phyloP scores from a whole-genome alignment of 1,284 basidiomycete species.

The Malassezia japonica region DNA sequence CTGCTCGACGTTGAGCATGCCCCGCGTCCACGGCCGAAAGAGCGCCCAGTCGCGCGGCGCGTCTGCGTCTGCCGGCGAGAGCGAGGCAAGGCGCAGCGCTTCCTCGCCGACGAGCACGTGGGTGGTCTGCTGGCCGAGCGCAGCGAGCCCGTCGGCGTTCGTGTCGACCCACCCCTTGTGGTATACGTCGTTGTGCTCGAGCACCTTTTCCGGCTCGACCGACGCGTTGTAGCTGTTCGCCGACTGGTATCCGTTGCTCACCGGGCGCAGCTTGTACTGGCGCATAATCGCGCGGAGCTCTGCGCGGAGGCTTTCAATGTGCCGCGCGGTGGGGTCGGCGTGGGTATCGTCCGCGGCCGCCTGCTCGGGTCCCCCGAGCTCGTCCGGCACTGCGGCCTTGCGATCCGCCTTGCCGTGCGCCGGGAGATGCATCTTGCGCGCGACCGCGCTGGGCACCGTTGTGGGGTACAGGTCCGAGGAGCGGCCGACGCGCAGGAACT shows the following conservation, averaged over 20 bases:
- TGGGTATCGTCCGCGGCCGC: constrained; percentile 2
- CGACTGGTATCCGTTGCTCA: constrained; percentile 38
- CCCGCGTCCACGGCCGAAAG: constrained; percentile 38
- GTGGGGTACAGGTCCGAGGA: constrained; percentile 77
- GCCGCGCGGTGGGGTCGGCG: constrained; percentile 8
- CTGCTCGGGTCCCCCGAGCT: no score
- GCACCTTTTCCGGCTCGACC: constrained; percentile 30
- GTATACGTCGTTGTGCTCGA: constrained; percentile 44
- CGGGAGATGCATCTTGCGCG: constrained; percentile 46
- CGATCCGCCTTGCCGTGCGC: not conserved
- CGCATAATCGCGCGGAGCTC: constrained; percentile 47
- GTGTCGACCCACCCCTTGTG: constrained; percentile 37
- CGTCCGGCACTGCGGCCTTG: not conserved
- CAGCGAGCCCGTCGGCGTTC: constrained; percentile 15
- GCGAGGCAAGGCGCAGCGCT: constrained; percentile 33
- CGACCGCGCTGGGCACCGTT: constrained; percentile 67
- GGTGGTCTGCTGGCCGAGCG: constrained; percentile 1
- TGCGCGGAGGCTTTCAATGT: constrained; percentile 37
- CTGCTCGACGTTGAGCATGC: constrained; percentile 31
- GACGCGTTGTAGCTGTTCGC: constrained; percentile 43
- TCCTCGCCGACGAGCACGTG: constrained; percentile 37
- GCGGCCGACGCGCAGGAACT: constrained; percentile 72
- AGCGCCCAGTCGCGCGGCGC: constrained; percentile 30
- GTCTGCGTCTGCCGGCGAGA: constrained; percentile 18
- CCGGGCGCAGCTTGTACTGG: constrained; percentile 40